Evolutionary conservation across 2,329 filamentous ascomycete genomes (phyloP), one percentile per base, ranked within the genome.

Genomic region (Pseudohalonectria lignicola): DNA sequence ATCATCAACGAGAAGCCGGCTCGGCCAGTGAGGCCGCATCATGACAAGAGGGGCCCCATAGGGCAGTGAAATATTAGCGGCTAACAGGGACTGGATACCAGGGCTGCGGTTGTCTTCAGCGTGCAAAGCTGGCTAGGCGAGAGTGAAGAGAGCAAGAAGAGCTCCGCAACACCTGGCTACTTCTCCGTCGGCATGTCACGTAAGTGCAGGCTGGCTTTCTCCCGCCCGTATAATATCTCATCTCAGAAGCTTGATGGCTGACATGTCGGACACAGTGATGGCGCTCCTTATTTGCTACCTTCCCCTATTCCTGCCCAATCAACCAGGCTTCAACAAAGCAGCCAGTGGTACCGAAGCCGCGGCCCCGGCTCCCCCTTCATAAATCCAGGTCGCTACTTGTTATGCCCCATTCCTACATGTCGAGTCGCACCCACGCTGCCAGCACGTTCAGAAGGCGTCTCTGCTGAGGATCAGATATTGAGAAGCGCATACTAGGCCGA

Each of bases 91-190:
- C n/a, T n/a, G n/a, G n/a, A n/a, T n/a, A n/a, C n/a, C 47, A 82
- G 78, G 82, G 76, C 77, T 10, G 74, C 83, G 30, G 76, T 88
- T 25, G 71, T 86, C 43, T 80, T 86, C 57, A 74, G 81, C 47
- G 59, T 86, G 39, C 80, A 88, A 64, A 78, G 67, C 56, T 90
- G 82, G 82, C 71, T 87, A 34, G 78, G 79, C 46, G 82, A 87
- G 69, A 81, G 79, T 50, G 71, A 78, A 50, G 77, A 81, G 42
- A 59, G 75, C 41, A 73, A 68, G 60, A 79, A 76, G 57, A 79
- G 63, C 42, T 62, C 75, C 19, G 63, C 69, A 33, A 88, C 85
- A 5, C 86, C 88, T 3, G 55, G 57, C 23, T 55, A 57, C 47
- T 61, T 61, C 39, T 45, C 48, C 10, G 56, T 61, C 16, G 56